Base-by-base conservation (phyloP, 768 basidiomycete species). In the Scleroderma bovista region DNA sequence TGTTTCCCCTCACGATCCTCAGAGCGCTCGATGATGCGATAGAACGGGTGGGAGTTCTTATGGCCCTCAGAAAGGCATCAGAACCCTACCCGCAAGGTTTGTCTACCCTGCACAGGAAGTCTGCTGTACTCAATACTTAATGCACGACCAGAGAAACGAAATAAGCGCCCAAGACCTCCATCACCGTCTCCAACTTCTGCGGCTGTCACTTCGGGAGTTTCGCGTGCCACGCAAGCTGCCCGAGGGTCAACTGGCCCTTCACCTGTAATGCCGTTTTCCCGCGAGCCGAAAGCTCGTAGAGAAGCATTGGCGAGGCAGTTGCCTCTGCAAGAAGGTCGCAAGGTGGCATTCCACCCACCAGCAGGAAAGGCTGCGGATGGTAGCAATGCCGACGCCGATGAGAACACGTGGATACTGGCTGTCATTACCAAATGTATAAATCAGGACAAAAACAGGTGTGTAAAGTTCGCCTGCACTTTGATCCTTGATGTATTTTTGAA, bases 261-360 rank as follows among this genome's bases (percentile, higher is more conserved):
- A 36, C 64, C 75, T 11, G 60, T 68, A 1, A 60, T 75, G 40
- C 71, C 79, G 0, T 80, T 78, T 58, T 75, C 81, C 5, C 79
- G 86, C 36, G 87, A 88, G 47, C 74, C 81, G 9, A 88, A 84
- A 61, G 70, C 78, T 9, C 76, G 86, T 39, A 76, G 82, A 54
- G 83, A 89, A 56, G 77, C 76, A 2, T 60, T 83, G 5, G 65
- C 73, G 16, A 78, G 72, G 50, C 87, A 86, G 51, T 69, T 85
- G 2, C 85, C 86, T 10, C 71, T 92, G 16, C 81, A 81, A 57
- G 75, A 80, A 60, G 84, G 84, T 17, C 75, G 90, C 48, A 89
- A 84, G 58, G 88, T 93, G 11, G 90, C 86, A 1, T 92, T 90
- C 59, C 86, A 85, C 64, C 83, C 83, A 5, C 80, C 82, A 31